Base-by-base conservation (phyloP, 2,329 filamentous ascomycete genomes). In the Raffaelea albimanens region DNA sequence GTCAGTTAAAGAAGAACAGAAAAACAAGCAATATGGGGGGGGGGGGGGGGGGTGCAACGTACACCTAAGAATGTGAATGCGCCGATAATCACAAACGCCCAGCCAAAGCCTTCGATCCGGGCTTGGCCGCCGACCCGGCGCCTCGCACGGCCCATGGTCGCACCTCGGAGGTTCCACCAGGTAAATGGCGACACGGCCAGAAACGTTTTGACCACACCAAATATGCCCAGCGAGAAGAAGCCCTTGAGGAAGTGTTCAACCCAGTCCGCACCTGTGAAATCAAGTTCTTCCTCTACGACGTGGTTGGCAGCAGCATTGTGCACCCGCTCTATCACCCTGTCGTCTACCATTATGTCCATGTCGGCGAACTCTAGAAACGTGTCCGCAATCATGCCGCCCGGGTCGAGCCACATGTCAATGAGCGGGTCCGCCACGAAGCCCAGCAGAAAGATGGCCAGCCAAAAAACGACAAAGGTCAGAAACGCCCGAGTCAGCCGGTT, bases 391-490 rank as follows among this genome's bases (percentile, higher is more conserved):
- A 78, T 79, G 44, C 81, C 79, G 48, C 80, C 66, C 0, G 89
- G 89, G 59, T 95, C 88, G 47, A 91, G 67, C 70, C 91, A 95
- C 23, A 95, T 68, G 57, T 89, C 87, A 63, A 97, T 83, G 51
- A 97, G 87, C 2, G 90, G 90, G 64, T 97, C 90, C 50, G 90
- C 91, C 55, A 97, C 67, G 58, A 96, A 97, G 39, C 93, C 93
- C 48, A 97, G 78, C 1, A 87, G 36, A 59, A 95, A 97, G 22
- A 95, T 74, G 45, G 82, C 75, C 40, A 82, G 52, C 33, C 88
- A 49, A 54, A 96, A 76, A 53, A 95, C 84, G 19, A 72, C 44
- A 2, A 87, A 55, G 1, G 91, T 96, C 56, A 97, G 69, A 1
- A 67, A 61, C 25, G 87, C 68, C 59, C 94, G 85, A 4, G 84